Percentiles rank a stretch among this genome's conserved stretches.
Conservation (phyloP, 2,329 filamentous ascomycete species). For the Claviceps pusilla region DNA sequence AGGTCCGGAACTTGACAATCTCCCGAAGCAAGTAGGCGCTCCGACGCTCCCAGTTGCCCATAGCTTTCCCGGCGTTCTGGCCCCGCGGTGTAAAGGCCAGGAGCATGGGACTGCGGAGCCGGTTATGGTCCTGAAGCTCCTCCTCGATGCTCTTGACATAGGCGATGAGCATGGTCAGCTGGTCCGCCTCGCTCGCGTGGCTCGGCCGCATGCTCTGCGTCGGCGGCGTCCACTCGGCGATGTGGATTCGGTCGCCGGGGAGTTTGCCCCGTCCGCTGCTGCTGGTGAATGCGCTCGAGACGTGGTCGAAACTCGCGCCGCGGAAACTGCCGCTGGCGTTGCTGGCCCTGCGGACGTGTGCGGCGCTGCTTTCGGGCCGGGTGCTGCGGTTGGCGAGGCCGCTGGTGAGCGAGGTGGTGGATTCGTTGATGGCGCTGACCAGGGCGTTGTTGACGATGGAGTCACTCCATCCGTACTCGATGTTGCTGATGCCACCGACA, state of each 20-base stretch:
- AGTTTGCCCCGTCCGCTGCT: constrained; percentile 43
- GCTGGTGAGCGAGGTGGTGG: constrained; percentile 6
- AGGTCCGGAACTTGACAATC: constrained; percentile 93
- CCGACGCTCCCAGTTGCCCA: constrained; percentile 96
- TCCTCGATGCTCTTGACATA: constrained; percentile 80
- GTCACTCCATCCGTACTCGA: constrained; percentile 95
- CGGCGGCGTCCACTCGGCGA: constrained; percentile 80
- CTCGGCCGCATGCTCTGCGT: constrained; percentile 81
- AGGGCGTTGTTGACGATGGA: constrained; percentile 53
- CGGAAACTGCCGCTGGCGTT: constrained; percentile 37
- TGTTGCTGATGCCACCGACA: constrained; percentile 83
- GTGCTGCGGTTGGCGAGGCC: constrained; percentile 7
- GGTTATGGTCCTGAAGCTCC: constrained; percentile 76
- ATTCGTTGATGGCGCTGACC: constrained; percentile 37
- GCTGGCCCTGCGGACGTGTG: constrained; percentile 26
- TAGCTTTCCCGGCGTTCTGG: constrained; percentile 64
- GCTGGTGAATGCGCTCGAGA: constrained; percentile 32
- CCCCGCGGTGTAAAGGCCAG: constrained; percentile 79
- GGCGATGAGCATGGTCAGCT: constrained; percentile 55
- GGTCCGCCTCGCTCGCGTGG: constrained; percentile 62
- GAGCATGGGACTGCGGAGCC: constrained; percentile 72
- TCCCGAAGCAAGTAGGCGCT: constrained; percentile 80
- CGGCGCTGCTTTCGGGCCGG: constrained; percentile 36
- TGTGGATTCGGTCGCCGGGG: constrained; percentile 68
- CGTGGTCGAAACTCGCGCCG: constrained; percentile 48